phyloP scores from a whole-genome alignment of 305 asterid genomes.

The Plantago coronopus region DNA sequence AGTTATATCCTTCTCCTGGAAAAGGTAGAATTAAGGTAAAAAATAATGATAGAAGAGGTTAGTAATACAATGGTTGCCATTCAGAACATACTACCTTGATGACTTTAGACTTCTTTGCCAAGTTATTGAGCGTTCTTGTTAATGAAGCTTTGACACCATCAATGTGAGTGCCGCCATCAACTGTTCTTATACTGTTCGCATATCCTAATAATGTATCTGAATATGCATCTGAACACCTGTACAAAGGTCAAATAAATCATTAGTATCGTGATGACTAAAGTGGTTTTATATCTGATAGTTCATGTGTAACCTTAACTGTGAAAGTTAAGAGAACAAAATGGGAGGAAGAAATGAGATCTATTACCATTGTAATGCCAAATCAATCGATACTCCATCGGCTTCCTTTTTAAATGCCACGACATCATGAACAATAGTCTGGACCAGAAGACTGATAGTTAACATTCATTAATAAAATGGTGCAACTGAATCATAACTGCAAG shows the following conservation, averaged over 20 bases:
- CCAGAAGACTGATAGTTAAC: slow-evolving; percentile 31
- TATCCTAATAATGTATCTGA: slow-evolving; percentile 88
- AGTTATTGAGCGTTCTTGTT: slow-evolving; percentile 82
- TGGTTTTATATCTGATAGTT: no score
- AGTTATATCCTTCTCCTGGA: slow-evolving; percentile 84
- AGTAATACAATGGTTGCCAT: slow-evolving; percentile 12
- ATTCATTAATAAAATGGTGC: slow-evolving; percentile 19
- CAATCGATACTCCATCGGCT: slow-evolving; percentile 68
- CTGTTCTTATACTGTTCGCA: slow-evolving; percentile 95
- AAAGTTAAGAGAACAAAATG: slow-evolving; percentile 1
- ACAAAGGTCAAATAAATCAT: slow-evolving; percentile 20
- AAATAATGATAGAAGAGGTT: slow-evolving; percentile 15
- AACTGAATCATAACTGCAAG: slow-evolving; percentile 2
- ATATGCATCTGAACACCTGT: slow-evolving; percentile 95
- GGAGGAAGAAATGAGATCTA: slow-evolving; percentile 16
- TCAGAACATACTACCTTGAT: slow-evolving; percentile 57
- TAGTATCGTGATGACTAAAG: not conserved
- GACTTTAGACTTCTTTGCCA: slow-evolving; percentile 80
- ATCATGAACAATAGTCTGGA: slow-evolving; percentile 86
- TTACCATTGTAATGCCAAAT: slow-evolving; percentile 91
- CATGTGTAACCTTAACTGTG: not conserved
- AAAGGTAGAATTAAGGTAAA: slow-evolving; percentile 21
- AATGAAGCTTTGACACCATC: slow-evolving; percentile 90
- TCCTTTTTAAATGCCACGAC: slow-evolving; percentile 76
- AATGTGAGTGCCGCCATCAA: slow-evolving; percentile 97